A percentile compares a stretch with the other conserved stretches of the same genome.
Conservation (phyloP, 1,139 yeast species). For the Kluyveromyces marxianus region DNA sequence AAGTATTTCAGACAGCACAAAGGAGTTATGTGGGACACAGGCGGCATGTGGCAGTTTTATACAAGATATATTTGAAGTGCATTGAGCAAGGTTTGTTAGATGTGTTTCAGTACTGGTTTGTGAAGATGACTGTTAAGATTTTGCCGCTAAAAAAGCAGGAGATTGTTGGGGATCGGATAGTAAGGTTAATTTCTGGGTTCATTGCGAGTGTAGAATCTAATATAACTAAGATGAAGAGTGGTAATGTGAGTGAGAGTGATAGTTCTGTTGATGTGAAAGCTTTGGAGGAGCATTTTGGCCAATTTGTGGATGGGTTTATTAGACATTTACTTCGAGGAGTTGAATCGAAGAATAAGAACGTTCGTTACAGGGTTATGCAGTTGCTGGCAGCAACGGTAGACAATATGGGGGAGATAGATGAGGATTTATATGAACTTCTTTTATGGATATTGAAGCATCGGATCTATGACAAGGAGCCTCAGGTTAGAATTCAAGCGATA, state of each 20-base stretch:
- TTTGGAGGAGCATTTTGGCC: slow-evolving; percentile 38
- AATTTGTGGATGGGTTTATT: slow-evolving; percentile 55
- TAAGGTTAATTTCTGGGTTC: slow-evolving; percentile 65
- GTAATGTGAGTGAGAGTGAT: slow-evolving; percentile 14
- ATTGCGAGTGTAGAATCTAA: slow-evolving; percentile 32
- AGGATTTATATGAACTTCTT: slow-evolving; percentile 58
- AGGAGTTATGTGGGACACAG: slow-evolving; percentile 64
- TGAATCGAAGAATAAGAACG: slow-evolving; percentile 68
- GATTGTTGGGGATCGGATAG: slow-evolving; percentile 66
- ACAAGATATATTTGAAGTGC: slow-evolving; percentile 52
- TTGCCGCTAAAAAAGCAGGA: slow-evolving; percentile 66
- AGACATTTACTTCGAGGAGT: slow-evolving; percentile 67
- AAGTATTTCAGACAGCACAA: slow-evolving; percentile 79
- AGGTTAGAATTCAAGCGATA: slow-evolving; percentile 75
- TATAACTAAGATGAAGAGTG: slow-evolving; percentile 3
- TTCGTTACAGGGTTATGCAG: slow-evolving; percentile 76
- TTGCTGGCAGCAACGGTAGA: slow-evolving; percentile 66
- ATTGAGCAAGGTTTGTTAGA: slow-evolving; percentile 44
- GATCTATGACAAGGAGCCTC: slow-evolving; percentile 69
- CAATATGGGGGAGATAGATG: slow-evolving; percentile 69
- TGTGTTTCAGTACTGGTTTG: slow-evolving; percentile 53
- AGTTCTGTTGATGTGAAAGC: slow-evolving; percentile 19
- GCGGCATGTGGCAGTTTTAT: slow-evolving; percentile 58
- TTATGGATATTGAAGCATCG: slow-evolving; percentile 56
- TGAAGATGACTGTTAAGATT: slow-evolving; percentile 54